These are phyloP conservation scores for Euphorbia lathyris DNA, from an alignment of 345 rosid species.

Conservation along the genomic window DNA sequence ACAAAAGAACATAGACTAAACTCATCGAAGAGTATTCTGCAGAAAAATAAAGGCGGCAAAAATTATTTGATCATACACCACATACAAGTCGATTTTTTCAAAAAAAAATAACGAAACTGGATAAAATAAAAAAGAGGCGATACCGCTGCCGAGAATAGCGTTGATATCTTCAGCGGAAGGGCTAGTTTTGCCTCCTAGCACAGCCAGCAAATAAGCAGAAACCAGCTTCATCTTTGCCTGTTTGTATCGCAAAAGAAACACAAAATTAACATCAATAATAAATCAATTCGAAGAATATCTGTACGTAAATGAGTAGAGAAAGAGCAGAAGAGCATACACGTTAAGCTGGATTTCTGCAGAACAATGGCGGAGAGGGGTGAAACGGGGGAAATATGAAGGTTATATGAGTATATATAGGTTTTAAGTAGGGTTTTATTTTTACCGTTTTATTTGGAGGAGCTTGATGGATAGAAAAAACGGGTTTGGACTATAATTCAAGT, in stretches of 20 bases:
- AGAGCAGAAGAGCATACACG: neutral
- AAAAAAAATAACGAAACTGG: neutral
- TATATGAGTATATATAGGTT: neutral
- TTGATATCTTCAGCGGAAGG: conserved; percentile 48
- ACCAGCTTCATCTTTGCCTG: conserved; percentile 40
- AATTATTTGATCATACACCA: neutral
- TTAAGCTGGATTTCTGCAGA: neutral
- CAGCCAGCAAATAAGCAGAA: conserved; percentile 58
- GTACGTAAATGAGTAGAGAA: neutral
- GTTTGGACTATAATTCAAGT: neutral
- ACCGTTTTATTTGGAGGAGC: neutral
- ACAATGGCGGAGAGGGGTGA: neutral
- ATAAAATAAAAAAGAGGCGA: neutral
- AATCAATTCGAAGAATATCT: neutral
- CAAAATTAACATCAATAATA: neutral
- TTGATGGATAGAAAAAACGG: neutral
- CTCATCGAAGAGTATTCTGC: too few relatives aligned
- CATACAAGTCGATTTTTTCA: neutral
- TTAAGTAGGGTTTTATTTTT: conserved; percentile 1
- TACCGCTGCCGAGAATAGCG: conserved; percentile 47
- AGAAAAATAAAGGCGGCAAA: too few relatives aligned
- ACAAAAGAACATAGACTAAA: too few relatives aligned
- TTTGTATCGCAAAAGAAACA: neutral
- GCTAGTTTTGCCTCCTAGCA: conserved; percentile 47
- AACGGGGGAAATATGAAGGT: neutral